Base-by-base conservation (phyloP, 495 filamentous ascomycete species). In the Penicillium desertorum region DNA sequence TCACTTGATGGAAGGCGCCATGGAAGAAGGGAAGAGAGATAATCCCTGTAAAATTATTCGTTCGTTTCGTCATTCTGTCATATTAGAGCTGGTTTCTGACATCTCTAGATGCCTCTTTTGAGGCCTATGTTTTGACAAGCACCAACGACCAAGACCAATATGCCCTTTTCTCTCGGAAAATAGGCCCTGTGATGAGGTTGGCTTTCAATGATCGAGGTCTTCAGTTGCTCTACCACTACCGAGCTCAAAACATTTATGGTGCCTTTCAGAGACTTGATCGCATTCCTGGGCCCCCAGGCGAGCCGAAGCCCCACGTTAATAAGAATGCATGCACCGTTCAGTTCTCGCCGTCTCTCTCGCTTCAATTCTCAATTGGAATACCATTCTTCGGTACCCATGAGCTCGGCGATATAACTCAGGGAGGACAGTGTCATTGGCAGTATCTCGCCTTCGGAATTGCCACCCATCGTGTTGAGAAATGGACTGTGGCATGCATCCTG, bases 361-460 rank as follows among this genome's bases (percentile, higher is more conserved):
- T 79, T 22, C 59, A 59, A 14, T 79, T 78, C 53, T 69, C 72
- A 3, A 76, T 79, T 23, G 73, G 51, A 3, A 69, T 78, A 19
- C 76, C 76, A 0, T 79, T 79, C 55, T 78, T 68, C 58, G 67
- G 60, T 27, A 73, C 69, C 11, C 76, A 79, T 54, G 47, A 68
- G 3, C 56, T 59, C 2, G 51, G 48, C 1, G 46, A 41, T 23
- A 14, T 9, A 37, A 22, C 30, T 16, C 17, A 32, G 22, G 45
- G 57, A 37, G 29, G 12, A 29, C 54, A 51, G 14, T 79, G 76
- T 54, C 69, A 70, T 36, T 76, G 72, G 71, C 67, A 68, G 57
- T 77, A 79, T 36, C 71, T 79, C 19, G 56, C 75, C 14, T 59
- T 78, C 12, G 76, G 72, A 20, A 71, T 76, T 22, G 75, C 71